Base-by-base conservation (phyloP, 2,329 filamentous ascomycete species). In the Cadophora sp. region DNA sequence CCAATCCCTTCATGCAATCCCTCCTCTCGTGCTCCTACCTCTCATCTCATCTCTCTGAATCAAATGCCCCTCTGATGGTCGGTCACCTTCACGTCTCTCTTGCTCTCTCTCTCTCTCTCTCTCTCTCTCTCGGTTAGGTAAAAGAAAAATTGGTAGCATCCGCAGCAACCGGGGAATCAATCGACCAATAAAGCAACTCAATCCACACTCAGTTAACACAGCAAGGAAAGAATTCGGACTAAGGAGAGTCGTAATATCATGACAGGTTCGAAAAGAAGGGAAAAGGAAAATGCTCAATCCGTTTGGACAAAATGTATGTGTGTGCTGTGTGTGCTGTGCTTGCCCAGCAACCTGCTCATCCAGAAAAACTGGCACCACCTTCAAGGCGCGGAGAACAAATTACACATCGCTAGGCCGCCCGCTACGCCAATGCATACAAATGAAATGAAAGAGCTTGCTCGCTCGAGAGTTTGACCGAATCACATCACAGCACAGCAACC, bases 401-500 rank as follows among this genome's bases (percentile, higher is more conserved):
- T 55, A 48, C 50, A 48, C 24, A 64, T 48, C 50, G 50, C 50
- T 39, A 58, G 39, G 30, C 47, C 53, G 60, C 65, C 58, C 48
- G 53, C 59, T 62, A 50, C 64, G 64, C 64, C 47, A 55, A 18
- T 58, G 43, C 30, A 67, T 14, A 67, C 58, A 62, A 61, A 59
- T 63, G 62, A 65, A 68, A 67, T 33, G 63, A 68, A 68, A 41
- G 33, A 55, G 20, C 39, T 24, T 56, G 56, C 59, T 53, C 43
- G 30, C 45, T 61, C 27, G 8, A 47, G 51, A 50, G 30, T 16
- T 30, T 56, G 24, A 50, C 48, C 27, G 24, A n/a, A 47, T 69
- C 62, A 85, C 83, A 85, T 85, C 69, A 85, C 78, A 59, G 83
- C 76, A 70, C 83, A 85, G 77, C 83, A 85, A 56, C 81, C 82